Percentiles rank a stretch among this genome's conserved stretches.
Conservation (phyloP, 2,329 filamentous ascomycete species). For the Dendryphion nanum region DNA sequence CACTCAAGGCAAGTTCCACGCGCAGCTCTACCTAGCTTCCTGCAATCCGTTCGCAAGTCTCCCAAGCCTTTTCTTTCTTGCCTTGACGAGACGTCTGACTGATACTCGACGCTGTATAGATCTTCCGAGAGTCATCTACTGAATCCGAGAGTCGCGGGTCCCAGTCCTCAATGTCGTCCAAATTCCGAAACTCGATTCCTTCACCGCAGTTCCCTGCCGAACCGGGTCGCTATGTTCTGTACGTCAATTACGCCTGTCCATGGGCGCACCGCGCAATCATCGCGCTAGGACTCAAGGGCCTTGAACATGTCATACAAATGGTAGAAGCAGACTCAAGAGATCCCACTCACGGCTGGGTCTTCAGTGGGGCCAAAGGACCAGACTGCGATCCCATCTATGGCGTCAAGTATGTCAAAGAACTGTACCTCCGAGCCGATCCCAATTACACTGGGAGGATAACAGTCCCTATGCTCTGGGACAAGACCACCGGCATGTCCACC, state of each 20-base stretch:
- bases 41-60: no score
- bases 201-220: slow-evolving; percentile 57
- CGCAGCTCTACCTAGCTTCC: no score
- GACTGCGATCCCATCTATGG: slow-evolving; percentile 28
- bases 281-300: slow-evolving; percentile 48
- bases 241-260: slow-evolving; percentile 59
- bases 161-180: slow-evolving; percentile 46
- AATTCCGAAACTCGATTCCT: slow-evolving; percentile 58
- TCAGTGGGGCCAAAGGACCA: slow-evolving; percentile 26
- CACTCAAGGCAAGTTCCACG: no score
- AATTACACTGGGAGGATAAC: slow-evolving; percentile 61
- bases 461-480: slow-evolving; percentile 75
- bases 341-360: slow-evolving; percentile 31
- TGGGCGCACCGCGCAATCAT: slow-evolving; percentile 57
- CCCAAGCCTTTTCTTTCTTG: no score
- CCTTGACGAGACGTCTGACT: no score
- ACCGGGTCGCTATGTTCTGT: slow-evolving; percentile 58
- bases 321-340: slow-evolving; percentile 42
- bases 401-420: slow-evolving; percentile 50
- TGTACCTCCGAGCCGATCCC: slow-evolving; percentile 71
- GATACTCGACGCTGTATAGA: no score
- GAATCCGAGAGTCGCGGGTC: no score
- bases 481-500: slow-evolving; percentile 46
- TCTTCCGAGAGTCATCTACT: no score
- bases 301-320: slow-evolving; percentile 50